phyloP scores from a whole-genome alignment of 1,139 yeast genomes.

The Yamadazyma dushanensis region DNA sequence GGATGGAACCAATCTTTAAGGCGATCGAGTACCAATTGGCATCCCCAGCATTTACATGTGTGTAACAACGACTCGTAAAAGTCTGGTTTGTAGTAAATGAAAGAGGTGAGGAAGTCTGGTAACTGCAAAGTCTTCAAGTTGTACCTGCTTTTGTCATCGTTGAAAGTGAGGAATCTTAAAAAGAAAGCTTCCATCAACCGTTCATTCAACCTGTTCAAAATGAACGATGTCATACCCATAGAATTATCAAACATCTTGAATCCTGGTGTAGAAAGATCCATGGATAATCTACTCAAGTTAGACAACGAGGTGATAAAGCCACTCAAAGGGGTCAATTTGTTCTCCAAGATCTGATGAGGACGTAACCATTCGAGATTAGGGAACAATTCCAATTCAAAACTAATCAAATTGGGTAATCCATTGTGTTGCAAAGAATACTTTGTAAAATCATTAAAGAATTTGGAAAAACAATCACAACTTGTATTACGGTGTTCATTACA shows the following conservation, averaged over 20 bases:
- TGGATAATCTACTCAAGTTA: conserved; percentile 24
- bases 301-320: conserved; percentile 27
- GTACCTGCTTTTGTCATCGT: conserved; percentile 12
- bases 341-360: conserved; percentile 37
- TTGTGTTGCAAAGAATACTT: conserved; percentile 20
- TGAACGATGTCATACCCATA: conserved; percentile 29
- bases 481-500: conserved; percentile 29
- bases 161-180: conserved; percentile 23
- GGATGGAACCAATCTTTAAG: conserved; percentile 27
- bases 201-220: conserved; percentile 35
- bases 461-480: conserved; percentile 32
- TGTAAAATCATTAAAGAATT: conserved; percentile 30
- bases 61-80: conserved; percentile 38
- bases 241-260: conserved; percentile 41
- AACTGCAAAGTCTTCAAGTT: conserved; percentile 30
- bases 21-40: conserved; percentile 28
- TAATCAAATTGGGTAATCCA: conserved; percentile 33
- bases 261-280: conserved; percentile 41
- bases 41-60: conserved; percentile 40
- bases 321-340: conserved; percentile 34
- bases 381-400: conserved; percentile 34
- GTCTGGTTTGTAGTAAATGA: conserved; percentile 40
- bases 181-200: conserved; percentile 40
- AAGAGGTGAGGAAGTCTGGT: conserved; percentile 41
- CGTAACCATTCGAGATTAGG: conserved; percentile 42